Evolutionary conservation across 2,329 filamentous ascomycete genomes (phyloP).

Genomic region (Dactylonectria macrodidyma): DNA sequence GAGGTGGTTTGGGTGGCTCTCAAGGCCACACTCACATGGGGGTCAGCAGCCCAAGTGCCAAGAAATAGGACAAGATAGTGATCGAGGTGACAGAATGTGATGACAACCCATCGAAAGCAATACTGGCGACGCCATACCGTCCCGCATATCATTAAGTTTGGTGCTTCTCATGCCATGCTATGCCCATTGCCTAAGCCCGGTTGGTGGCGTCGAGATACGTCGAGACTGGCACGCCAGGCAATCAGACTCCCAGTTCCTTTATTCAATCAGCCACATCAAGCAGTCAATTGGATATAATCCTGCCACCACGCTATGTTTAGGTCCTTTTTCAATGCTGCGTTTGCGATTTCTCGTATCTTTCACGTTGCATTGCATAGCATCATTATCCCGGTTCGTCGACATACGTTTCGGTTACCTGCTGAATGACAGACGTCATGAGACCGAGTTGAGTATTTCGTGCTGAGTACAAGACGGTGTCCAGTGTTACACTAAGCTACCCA

Average conservation of each 20-base stretch:
- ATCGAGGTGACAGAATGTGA: constrained; percentile 18
- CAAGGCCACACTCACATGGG: constrained; percentile 4
- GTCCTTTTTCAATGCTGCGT: neutral
- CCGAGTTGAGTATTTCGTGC: constrained; percentile 22
- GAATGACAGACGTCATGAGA: constrained; percentile 18
- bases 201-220: constrained; percentile 13
- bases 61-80: constrained; percentile 29
- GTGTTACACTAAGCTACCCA: constrained; percentile 24
- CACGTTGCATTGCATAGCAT: constrained; percentile 27
- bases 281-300: constrained; percentile 1
- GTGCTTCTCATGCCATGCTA: constrained; percentile 3
- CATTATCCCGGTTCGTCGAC: constrained; percentile 15
- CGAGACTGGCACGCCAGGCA: constrained; percentile 10
- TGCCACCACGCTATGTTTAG: neutral
- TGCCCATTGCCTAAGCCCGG: neutral
- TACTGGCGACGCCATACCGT: constrained; percentile 19
- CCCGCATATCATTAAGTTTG: constrained; percentile 14
- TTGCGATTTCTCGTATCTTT: constrained; percentile 21
- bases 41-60: constrained; percentile 31
- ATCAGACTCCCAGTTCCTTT: constrained; percentile 15
- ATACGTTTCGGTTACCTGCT: constrained; percentile 4
- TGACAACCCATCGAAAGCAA: constrained; percentile 26
- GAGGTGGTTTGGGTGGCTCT: neutral
- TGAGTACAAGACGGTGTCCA: constrained; percentile 8
- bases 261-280: constrained; percentile 5